A percentile compares a stretch with the other conserved stretches of the same genome.
These are phyloP conservation scores for Sclerotinia glacialis DNA, from an alignment of 2,329 filamentous ascomycete genomes.

Conservation along the genomic window DNA sequence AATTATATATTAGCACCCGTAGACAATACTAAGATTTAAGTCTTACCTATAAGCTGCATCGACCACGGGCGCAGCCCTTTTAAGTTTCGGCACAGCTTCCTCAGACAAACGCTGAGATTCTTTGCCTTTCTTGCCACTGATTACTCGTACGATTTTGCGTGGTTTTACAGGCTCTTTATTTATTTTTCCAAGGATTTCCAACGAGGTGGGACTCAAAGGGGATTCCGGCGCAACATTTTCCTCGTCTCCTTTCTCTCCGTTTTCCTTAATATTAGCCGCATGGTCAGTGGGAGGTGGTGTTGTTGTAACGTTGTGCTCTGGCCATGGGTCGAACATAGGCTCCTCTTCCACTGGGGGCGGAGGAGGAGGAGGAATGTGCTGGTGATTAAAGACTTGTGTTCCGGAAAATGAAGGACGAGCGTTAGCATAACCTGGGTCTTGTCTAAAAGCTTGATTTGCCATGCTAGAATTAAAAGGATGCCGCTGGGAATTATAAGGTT, in stretches of 20 bases:
- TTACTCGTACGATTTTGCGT: constrained; percentile 24
- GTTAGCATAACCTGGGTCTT: constrained; percentile 39
- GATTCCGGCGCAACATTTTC: constrained; percentile 7
- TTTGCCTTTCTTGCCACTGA: constrained; percentile 26
- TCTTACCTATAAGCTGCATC: constrained; percentile 42
- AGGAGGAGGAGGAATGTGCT: constrained; percentile 10
- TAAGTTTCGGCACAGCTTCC: constrained; percentile 36
- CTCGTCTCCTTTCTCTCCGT: constrained; percentile 9
- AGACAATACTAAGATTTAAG: constrained; percentile 22
- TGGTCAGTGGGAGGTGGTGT: constrained; percentile 19
- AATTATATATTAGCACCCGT: constrained; percentile 24
- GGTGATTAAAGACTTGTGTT: constrained; percentile 24
- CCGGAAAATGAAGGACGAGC: constrained; percentile 34
- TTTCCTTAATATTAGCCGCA: constrained; percentile 6
- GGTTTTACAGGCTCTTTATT: constrained; percentile 18
- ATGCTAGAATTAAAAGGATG: constrained; percentile 7
- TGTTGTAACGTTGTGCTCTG: constrained; percentile 18
- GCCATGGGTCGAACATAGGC: constrained; percentile 17
- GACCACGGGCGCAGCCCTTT: constrained; percentile 42
- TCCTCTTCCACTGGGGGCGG: constrained; percentile 16
- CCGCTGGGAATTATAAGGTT: constrained; percentile 1
- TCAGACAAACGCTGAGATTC: constrained; percentile 38
- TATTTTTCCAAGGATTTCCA: constrained; percentile 36
- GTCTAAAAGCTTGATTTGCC: constrained; percentile 26
- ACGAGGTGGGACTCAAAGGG: constrained; percentile 35